phyloP scores from a whole-genome alignment of 495 filamentous ascomycete species.

The Neurospora sp. region DNA sequence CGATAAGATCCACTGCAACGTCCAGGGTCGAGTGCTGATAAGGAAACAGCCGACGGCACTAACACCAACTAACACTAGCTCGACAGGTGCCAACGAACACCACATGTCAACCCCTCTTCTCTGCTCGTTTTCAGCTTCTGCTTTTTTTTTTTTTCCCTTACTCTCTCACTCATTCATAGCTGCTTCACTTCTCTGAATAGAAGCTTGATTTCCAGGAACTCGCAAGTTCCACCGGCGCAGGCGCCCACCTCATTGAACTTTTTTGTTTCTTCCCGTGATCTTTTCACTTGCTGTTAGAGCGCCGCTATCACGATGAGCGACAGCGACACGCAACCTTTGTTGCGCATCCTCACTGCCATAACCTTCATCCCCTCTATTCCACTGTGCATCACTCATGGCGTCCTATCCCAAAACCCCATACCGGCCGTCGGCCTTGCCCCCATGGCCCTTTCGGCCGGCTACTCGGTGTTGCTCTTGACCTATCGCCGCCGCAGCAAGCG shows the following conservation, averaged over 20 bases:
- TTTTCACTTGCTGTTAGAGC: neutral
- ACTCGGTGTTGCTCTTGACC: constrained; percentile 17
- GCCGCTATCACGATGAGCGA: neutral
- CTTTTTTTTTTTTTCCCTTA: neutral
- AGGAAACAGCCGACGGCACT: neutral
- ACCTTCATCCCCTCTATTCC: constrained; percentile 47
- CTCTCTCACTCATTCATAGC: neutral
- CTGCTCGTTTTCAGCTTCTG: neutral
- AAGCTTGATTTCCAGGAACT: neutral
- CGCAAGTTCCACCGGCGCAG: neutral
- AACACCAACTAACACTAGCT: neutral
- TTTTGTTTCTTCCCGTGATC: neutral
- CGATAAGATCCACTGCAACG: neutral
- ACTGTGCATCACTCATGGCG: constrained; percentile 32
- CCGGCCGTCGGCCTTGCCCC: constrained; percentile 34
- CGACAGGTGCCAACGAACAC: neutral
- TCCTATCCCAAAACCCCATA: constrained; percentile 22
- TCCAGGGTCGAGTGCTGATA: neutral
- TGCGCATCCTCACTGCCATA: constrained; percentile 32
- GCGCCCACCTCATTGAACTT: neutral
- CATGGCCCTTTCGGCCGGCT: constrained; percentile 25
- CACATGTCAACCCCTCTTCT: neutral
- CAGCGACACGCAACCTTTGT: neutral
- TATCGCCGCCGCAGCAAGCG: constrained; percentile 4
- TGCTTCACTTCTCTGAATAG: neutral